Evolutionary conservation across 345 rosid species (phyloP), one percentile per base, ranked within the genome.

Genomic region (Gossypium herbaceum): DNA sequence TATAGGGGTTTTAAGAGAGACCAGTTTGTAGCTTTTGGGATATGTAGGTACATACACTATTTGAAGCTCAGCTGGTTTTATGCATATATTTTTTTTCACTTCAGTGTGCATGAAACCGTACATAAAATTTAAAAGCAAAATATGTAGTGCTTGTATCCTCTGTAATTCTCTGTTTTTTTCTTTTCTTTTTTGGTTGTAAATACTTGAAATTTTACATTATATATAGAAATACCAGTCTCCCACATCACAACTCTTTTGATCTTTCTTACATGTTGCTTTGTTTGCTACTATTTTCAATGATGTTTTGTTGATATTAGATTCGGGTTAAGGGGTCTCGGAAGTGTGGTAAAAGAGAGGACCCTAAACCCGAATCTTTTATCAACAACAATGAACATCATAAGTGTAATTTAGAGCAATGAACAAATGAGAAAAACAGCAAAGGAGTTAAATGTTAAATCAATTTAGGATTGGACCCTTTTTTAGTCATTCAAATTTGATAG

Each of bases 11-110:
- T 25, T 34, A 5, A 5, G 41, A 60, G 41, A 25, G 41, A 78
- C 81, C 83, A 84, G 88, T 67, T 88, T 76, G 97, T 81, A 91
- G 91, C 92, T 91, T 79, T 88, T 80, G 84, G 65, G 7, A 34
- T 34, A 8, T 73, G 73, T 82, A 83, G 88, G 56, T 73, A 77
- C 82, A 34, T 73, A 65, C 41, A 34, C 41, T 34, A 34, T 34
- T 73, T 56, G 78, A 79, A 88, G 94, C 97, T 91, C 92, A 89
- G 91, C 90, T 85, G 89, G 88, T 82, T 79, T 81, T 82, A 34
- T 80, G 79, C 84, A 68, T 81, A 74, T 34, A 1, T 5, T 5
- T 86, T 86, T 77, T 83, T 78, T 81, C 82, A 81, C 84, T n/a
- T 13, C 55, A 34, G 27, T 62, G 73, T 78, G 72, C 5, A 52